A percentile compares a stretch with the other conserved stretches of the same genome.
phyloP scores from a whole-genome alignment of 805 yeast genomes.

The Candida berthetii region DNA sequence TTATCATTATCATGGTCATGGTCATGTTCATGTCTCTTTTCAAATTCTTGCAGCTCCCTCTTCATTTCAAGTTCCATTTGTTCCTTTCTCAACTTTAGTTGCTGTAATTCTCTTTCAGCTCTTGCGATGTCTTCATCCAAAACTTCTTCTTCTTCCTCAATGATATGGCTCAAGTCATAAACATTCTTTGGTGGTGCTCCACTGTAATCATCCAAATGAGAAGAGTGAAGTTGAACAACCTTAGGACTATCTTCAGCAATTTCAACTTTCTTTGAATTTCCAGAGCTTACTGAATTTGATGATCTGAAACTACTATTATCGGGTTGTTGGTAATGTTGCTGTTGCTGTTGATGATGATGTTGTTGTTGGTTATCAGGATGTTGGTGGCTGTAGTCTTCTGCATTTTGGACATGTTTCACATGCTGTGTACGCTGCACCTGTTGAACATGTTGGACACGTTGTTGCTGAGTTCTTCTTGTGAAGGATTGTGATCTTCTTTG shows the following conservation, averaged over 20 bases:
- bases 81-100: slow-evolving; percentile 1
- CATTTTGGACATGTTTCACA: too few species aligned
- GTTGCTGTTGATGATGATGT: neutral
- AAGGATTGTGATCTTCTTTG: slow-evolving; percentile 5
- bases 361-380: neutral
- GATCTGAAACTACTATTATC: too few species aligned
- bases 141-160: slow-evolving; percentile 12
- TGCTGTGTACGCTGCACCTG: neutral
- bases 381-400: too few species aligned
- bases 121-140: slow-evolving; percentile 1
- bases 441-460: too few species aligned
- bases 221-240: too few species aligned
- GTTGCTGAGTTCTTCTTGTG: slow-evolving; percentile 1
- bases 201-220: too few species aligned
- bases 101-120: slow-evolving; percentile 2
- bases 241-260: too few species aligned
- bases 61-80: neutral
- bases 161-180: neutral
- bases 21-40: too few species aligned
- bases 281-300: too few species aligned
- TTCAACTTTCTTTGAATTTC: too few species aligned
- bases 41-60: neutral
- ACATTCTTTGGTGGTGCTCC: neutral
- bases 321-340: neutral
- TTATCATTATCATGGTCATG: too few species aligned